phyloP scores from a whole-genome alignment of 129 eudicot genomes.

The Flaveria robusta region DNA sequence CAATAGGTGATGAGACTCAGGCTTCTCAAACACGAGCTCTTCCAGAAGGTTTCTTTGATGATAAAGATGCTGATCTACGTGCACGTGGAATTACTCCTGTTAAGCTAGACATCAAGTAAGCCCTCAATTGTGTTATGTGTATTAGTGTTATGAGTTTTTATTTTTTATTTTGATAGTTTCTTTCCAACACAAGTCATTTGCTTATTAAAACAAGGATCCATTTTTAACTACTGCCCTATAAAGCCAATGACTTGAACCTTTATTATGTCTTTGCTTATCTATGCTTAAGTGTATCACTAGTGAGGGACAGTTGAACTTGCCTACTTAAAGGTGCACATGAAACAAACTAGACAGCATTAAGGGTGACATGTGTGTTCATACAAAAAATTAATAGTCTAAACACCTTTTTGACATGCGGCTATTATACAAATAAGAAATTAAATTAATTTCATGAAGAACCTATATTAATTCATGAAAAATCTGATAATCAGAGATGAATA shows the following conservation, averaged over 20 bases:
- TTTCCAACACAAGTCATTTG: slow-evolving; percentile 19
- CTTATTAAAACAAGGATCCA: slow-evolving; percentile 13
- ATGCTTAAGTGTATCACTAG: background rate
- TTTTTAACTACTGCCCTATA: slow-evolving; percentile 5
- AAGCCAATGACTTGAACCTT: background rate
- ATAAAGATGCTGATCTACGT: slow-evolving; percentile 92
- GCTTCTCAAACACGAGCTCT: slow-evolving; percentile 58
- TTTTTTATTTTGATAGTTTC: slow-evolving; percentile 7
- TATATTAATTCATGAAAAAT: slow-evolving; percentile 24
- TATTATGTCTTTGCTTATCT: slow-evolving; percentile 1
- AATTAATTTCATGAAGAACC: background rate
- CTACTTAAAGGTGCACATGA: background rate
- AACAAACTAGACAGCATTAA: background rate
- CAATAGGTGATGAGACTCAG: slow-evolving; percentile 31
- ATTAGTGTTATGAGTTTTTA: slow-evolving; percentile 22
- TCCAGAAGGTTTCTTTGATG: slow-evolving; percentile 91
- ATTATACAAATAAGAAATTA: slow-evolving; percentile 9
- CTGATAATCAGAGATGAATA: slow-evolving; percentile 76
- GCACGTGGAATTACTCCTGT: slow-evolving; percentile 91
- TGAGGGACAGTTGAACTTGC: background rate
- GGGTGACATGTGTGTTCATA: background rate
- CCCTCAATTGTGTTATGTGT: slow-evolving; percentile 4
- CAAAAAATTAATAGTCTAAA: background rate
- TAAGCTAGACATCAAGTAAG: slow-evolving; percentile 85
- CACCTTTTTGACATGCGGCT: background rate